phyloP scores from a whole-genome alignment of 495 filamentous ascomycete genomes.

The Cenococcum geophilum region DNA sequence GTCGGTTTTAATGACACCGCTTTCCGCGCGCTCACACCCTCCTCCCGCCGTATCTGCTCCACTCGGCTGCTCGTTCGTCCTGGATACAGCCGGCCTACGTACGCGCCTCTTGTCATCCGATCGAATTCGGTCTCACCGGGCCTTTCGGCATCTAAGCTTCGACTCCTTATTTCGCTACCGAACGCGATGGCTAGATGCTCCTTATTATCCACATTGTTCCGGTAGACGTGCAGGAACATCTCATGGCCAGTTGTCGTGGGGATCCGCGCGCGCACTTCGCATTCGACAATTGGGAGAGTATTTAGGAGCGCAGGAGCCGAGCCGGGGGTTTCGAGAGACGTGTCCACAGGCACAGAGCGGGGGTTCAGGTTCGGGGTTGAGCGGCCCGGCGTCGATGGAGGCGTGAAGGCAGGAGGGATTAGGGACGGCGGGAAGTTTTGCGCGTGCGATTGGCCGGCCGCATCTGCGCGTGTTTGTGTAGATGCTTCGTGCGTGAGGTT shows the following conservation, averaged over 20 bases:
- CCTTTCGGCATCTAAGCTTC: constrained; percentile 67
- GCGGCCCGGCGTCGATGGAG: constrained; percentile 38
- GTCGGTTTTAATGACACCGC: neutral
- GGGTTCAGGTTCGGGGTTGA: constrained; percentile 31
- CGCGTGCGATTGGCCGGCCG: neutral
- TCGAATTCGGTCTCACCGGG: constrained; percentile 94
- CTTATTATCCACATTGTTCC: constrained; percentile 86
- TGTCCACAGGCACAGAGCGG: constrained; percentile 33
- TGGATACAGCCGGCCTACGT: constrained; percentile 79
- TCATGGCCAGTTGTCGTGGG: constrained; percentile 71
- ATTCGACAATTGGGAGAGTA: constrained; percentile 38
- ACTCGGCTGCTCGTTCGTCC: constrained; percentile 60
- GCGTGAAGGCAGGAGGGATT: constrained; percentile 43
- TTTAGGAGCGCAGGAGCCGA: constrained; percentile 29
- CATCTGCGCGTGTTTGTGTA: constrained; percentile 6
- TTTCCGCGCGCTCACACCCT: constrained; percentile 19
- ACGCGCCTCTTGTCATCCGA: constrained; percentile 90
- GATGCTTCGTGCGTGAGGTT: constrained; percentile 18
- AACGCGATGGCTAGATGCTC: constrained; percentile 99
- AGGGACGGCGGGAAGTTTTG: constrained; percentile 31
- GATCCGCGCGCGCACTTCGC: constrained; percentile 43
- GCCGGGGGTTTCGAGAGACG: constrained; percentile 8
- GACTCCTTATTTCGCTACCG: constrained; percentile 73
- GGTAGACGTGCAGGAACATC: constrained; percentile 96
- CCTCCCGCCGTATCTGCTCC: constrained; percentile 44